These are phyloP conservation scores for Eimeria zaria DNA, from an alignment of 169 alveolate species.

Conservation along the genomic window DNA sequence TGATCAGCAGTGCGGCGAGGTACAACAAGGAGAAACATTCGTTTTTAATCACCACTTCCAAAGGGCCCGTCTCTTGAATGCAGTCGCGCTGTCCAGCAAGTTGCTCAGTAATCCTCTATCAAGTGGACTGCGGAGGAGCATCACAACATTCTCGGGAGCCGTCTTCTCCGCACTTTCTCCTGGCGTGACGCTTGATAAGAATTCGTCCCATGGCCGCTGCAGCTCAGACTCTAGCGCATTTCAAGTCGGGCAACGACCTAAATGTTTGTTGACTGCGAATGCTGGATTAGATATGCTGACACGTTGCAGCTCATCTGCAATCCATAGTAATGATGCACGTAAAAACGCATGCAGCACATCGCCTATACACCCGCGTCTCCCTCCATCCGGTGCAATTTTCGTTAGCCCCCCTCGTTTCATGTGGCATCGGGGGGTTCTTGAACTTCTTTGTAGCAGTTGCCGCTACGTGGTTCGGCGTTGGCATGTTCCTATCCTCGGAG, in stretches of 20 bases:
- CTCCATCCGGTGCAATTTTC: neutral
- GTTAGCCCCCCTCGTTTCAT: conserved; percentile 62
- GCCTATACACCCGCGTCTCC: neutral
- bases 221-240: neutral
- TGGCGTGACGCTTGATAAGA: neutral
- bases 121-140: neutral
- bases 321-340: neutral
- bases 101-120: neutral
- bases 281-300: neutral
- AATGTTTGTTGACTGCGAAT: neutral
- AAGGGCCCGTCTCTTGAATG: neutral
- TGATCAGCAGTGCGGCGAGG: neutral
- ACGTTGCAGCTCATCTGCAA: neutral
- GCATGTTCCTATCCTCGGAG: conserved; percentile 94
- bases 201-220: neutral
- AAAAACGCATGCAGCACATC: neutral
- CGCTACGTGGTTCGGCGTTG: conserved; percentile 93
- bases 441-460: conserved; percentile 93
- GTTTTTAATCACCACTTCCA: neutral
- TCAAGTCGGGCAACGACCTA: neutral
- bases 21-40: neutral
- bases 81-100: neutral
- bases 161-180: neutral
- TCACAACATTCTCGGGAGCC: neutral
- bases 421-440: conserved; percentile 93